Evolutionary conservation across 805 yeast species (phyloP), one percentile per base, ranked within the genome.

Genomic region (Cyberlindnera misumaiensis): DNA sequence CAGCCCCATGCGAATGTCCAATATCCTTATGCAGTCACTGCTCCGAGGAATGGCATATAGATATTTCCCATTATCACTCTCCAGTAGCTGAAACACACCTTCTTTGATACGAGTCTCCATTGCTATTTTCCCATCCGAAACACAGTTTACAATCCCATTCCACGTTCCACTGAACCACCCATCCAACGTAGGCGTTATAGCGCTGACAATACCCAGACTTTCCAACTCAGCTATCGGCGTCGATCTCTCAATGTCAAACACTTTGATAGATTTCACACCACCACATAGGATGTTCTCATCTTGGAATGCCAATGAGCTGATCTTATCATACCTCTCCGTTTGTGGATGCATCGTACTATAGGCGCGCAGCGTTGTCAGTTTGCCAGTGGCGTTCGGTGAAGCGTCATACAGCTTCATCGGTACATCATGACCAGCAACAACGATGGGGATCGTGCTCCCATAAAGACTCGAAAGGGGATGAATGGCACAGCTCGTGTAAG

Each of bases 1-100:
- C n/a, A n/a, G n/a, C n/a, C n/a, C 47, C 63, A 60, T 56, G 22
- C 74, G 41, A 3, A 48, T 28, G 40, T 68, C 74, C 11, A 65
- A 39, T 3, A 67, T 48, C 5, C 56, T 56, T 16, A 68, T 61
- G 2, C 13, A 30, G 16, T 46, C 37, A 8, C 58, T 41, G 26
- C 56, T 50, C 25, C 74, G 48, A 25, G 58, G 49, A 1, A 65
- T 20, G 1, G 55, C 53, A 38, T 56, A 68, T 5, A 64, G 14
- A 36, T 56, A 67, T 28, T 57, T 59, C 4, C 63, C 67, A 47
- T 64, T 67, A 2, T 47, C 49, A 15, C 68, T 60, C 20, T 47
- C 56, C 6, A 68, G 14, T 0, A 67, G 29, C 43, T 67, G 72
- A 12, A 49, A 54, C 13, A 55, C 49, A 4, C 64, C 73, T 46